These are phyloP conservation scores for Mycosphaerella arachidis DNA, from an alignment of 2,329 filamentous ascomycete genomes.

Conservation along the genomic window DNA sequence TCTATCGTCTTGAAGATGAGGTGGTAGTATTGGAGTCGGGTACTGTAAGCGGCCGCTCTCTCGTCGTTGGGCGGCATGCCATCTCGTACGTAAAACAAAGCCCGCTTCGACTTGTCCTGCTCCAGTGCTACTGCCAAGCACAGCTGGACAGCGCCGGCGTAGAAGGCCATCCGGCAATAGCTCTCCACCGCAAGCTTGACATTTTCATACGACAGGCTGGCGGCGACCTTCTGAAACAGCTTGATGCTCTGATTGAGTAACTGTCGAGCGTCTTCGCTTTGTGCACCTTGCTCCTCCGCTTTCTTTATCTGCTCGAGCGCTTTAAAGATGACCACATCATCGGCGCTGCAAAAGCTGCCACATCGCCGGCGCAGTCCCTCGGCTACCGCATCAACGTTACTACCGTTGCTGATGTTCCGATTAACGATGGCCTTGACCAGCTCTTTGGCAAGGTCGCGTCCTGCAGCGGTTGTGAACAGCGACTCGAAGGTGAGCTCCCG, in stretches of 20 bases:
- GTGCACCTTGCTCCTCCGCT: conserved; percentile 71
- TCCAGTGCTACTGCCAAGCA: conserved; percentile 78
- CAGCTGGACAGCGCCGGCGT: conserved; percentile 82
- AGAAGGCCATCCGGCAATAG: conserved; percentile 80
- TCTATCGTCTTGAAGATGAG: conserved; percentile 80
- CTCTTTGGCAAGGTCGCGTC: conserved; percentile 86
- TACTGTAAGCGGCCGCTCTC: conserved; percentile 62
- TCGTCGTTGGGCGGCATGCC: conserved; percentile 67
- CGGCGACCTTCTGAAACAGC: conserved; percentile 84
- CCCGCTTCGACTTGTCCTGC: conserved; percentile 80
- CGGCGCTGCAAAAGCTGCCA: conserved; percentile 94
- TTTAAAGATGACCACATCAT: conserved; percentile 98
- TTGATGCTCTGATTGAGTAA: conserved; percentile 83
- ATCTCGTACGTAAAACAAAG: conserved; percentile 82
- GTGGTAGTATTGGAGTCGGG: conserved; percentile 74
- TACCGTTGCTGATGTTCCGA: conserved; percentile 91
- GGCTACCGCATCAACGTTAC: conserved; percentile 94
- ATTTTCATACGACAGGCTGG: conserved; percentile 69
- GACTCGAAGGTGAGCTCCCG: conserved; percentile 78
- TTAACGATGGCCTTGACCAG: conserved; percentile 98
- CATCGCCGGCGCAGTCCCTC: conserved; percentile 89
- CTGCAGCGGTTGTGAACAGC: conserved; percentile 73
- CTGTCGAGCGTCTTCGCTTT: conserved; percentile 70
- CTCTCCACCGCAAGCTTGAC: conserved; percentile 71
- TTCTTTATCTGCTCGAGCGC: conserved; percentile 91